Evolutionary conservation across 441 rosid genomes (phyloP), one percentile per base, ranked within the genome.

Genomic region (Brassica hybrid): DNA sequence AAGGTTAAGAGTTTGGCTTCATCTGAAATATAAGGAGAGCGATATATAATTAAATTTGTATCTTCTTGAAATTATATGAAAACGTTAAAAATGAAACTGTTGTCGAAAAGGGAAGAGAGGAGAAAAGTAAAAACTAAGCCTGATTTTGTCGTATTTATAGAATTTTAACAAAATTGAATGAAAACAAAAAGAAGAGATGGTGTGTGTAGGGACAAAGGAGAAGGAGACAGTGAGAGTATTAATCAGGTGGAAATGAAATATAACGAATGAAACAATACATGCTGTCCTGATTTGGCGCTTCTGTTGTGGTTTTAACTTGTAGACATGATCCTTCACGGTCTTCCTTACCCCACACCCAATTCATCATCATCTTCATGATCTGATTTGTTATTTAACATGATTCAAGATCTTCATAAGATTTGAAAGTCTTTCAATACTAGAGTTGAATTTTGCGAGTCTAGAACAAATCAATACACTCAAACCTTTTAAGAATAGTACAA

Each of bases 231-330:
- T 69, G 71, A 64, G 71, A 69, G 71, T 74, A 79, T 68, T 48
- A 67, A 67, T 79, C 75, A 79, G 79, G 72, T 69, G 67, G 78
- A 69, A 56, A 27, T 38, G 72, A 54, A 32, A 64, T 27, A 27
- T 27, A 27, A 61, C 21, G 21, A 54, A 56, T 65, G 67, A 18
- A 74, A 56, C 60, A 63, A 74, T 59, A 57, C 82, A 69, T 79
- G 82, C 48, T 79, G 48, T 73, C 81, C 81, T 68, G 66, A 79
- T 52, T 68, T 62, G 71, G 14, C 74, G 82, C 79, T 63, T 64
- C 23, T 57, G 41, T 56, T 74, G 72, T 74, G 79, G 79, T 74
- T 79, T 1, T 74, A 19, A 79, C 82, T 63, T 30, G 43, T 69
- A 74, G 79, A 79, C 79, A 79, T 27, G 75, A 57, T 79, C 79